Evolutionary conservation across 331 rosid species (phyloP), one percentile per base, ranked within the genome.

Genomic region (Saraca asoca): DNA sequence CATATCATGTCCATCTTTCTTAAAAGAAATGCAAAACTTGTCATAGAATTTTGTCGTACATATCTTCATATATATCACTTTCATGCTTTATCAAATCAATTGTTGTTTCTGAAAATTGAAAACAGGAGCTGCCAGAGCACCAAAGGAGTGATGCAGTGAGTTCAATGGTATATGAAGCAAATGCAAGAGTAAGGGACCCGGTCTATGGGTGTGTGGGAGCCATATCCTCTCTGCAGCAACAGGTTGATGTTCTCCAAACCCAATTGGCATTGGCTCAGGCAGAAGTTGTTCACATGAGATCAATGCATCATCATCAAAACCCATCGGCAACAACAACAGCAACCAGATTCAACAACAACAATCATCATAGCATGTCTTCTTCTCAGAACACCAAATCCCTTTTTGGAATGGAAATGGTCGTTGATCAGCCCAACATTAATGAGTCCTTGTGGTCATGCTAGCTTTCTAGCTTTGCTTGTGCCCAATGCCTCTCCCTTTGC

Each of bases 191-290:
- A 16, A 74, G 95, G 72, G 97, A 93, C 61, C 98, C 98, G 0
- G 97, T 93, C 5, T 93, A 93, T 18, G 98, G 98, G 0, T 93
- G 98, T 43, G 98, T 88, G 5, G 98, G 98, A 65, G 96, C 98
- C 49, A 93, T 93, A 39, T 90, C 98, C 1, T 90, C 97, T 12
- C 79, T 93, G 0, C 98, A 90, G 17, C 97, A 88, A 58, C 98
- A 93, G 33, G 87, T 93, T 34, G 89, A 88, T 54, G 77, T 35
- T 17, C 95, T 93, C 6, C 98, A 90, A 69, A 78, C 95, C 18
- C 97, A 93, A 52, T 48, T 93, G 59, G 97, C 97, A 3, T 33
- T 79, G 0, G 98, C 96, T 0, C 92, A 84, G 18, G 97, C 98
- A 4, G 96, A 93, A 14, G 90, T 93, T 33, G 84, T 90, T 15